Evolutionary conservation across 495 filamentous ascomycete genomes (phyloP), one percentile per base, ranked within the genome.

Genomic region (Annulohypoxylon maeteangense): DNA sequence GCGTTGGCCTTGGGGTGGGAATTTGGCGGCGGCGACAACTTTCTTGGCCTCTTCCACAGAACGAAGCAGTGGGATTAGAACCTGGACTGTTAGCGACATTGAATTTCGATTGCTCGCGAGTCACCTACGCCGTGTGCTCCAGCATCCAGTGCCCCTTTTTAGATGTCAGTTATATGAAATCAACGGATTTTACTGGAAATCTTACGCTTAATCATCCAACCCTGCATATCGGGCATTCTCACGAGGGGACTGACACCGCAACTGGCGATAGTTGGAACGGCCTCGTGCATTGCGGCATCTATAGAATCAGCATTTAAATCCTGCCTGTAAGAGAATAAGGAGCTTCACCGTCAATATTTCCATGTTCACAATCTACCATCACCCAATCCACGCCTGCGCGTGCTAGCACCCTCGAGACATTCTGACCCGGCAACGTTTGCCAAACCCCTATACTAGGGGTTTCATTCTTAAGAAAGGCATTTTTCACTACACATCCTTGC

Each of bases 211-310:
- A 90, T 87, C 89, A 91, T 90, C 86, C 83, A 92, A 16, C 85
- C 78, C 80, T 91, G 89, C 70, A 86, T 83, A 55, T 87, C 90
- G 27, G 90, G 84, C 16, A 91, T 85, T 65, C 90, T 81, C 29
- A 92, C 90, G 62, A 93, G 80, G 0, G 91, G 90, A 10, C 87
- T 89, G 0, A 90, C 88, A 7, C 89, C 91, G 66, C 87, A 82
- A 11, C 84, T 84, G 7, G 90, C 89, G 69, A 90, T 90, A 4
- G 89, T 88, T 12, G 91, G 89, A 31, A 94, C 92, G 3, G 91
- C 88, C 64, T 93, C 92, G 73, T 95, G 92, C 93, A 95, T 95
- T 7, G 87, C 84, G 34, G 85, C 87, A 80, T 94, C 91, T 84
- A 25, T 5, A 50, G 7, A 62, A 38, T 57, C 6, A 3, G 40